A percentile compares a stretch with the other conserved stretches of the same genome.
Evolutionary conservation across 2,329 filamentous ascomycete species (phyloP).

Genomic region (Emergomyces orientalis): DNA sequence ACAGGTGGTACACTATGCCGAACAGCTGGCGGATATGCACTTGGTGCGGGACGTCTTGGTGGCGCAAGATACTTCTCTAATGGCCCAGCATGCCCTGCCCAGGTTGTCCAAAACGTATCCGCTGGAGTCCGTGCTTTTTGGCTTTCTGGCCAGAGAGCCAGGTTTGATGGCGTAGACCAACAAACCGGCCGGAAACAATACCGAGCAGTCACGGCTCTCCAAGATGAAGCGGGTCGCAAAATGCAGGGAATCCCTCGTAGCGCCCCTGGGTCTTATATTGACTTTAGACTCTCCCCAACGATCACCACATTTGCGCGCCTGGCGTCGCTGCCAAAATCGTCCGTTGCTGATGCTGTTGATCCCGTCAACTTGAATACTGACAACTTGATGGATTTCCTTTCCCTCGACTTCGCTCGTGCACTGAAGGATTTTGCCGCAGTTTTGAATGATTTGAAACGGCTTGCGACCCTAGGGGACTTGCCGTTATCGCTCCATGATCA

Average conservation of each 20-base stretch:
- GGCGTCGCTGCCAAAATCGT: constrained; percentile 28
- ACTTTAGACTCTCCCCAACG: constrained; percentile 80
- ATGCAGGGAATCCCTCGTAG: constrained; percentile 47
- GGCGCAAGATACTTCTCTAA: constrained; percentile 85
- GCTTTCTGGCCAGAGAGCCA: constrained; percentile 79
- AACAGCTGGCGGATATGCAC: constrained; percentile 79
- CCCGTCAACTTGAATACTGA: constrained; percentile 64
- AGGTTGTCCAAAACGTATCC: constrained; percentile 92
- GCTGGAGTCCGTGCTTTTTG: constrained; percentile 85
- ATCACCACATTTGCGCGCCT: constrained; percentile 78
- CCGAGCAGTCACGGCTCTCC: constrained; percentile 62
- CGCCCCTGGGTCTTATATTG: constrained; percentile 69
- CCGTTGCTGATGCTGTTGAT: constrained; percentile 26
- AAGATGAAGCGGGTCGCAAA: constrained; percentile 62
- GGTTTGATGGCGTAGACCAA: constrained; percentile 68
- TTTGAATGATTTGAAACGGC: constrained; percentile 68
- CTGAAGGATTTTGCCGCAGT: constrained; percentile 73
- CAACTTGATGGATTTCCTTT: constrained; percentile 74
- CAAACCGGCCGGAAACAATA: constrained; percentile 66
- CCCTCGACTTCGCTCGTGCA: constrained; percentile 77
- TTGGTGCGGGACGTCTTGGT: constrained; percentile 58
- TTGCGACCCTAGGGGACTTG: constrained; percentile 71
- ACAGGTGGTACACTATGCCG: constrained; percentile 78
- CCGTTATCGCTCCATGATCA: constrained; percentile 64
- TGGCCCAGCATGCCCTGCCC: constrained; percentile 70